Evolutionary conservation across 2,329 filamentous ascomycete species (phyloP).

Genomic region (Venturia pyrina): DNA sequence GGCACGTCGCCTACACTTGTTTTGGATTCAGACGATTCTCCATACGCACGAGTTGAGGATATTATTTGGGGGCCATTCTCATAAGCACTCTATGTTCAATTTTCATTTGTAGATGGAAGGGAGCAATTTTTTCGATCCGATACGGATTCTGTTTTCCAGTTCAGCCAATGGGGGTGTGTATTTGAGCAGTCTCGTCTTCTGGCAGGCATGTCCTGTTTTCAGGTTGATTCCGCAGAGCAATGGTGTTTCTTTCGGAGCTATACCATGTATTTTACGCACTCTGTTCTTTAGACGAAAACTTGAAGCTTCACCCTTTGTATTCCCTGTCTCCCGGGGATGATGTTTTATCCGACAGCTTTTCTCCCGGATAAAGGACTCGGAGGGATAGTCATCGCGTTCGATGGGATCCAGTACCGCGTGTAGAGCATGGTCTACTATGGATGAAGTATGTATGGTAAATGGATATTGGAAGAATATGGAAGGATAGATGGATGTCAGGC

Average conservation of each 20-base stretch:
- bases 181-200: too few species aligned
- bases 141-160: too few species aligned
- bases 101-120: neutral
- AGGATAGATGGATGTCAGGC: too few species aligned
- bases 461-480: neutral
- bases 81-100: neutral
- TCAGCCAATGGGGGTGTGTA: too few species aligned
- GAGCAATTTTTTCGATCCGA: neutral
- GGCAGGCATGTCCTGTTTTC: too few species aligned
- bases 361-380: neutral
- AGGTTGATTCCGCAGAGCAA: too few species aligned
- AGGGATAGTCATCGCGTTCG: neutral
- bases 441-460: neutral
- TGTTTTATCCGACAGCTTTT: neutral
- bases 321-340: neutral
- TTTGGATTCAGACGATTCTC: conserved; percentile 32
- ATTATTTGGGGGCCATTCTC: conserved; percentile 29
- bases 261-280: neutral
- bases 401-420: neutral
- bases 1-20: conserved; percentile 26
- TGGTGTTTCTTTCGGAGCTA: too few species aligned
- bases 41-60: conserved; percentile 39
- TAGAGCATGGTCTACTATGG: neutral
- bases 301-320: neutral
- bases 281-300: neutral